Evolutionary conservation across 129 eudicot genomes (phyloP).

Genomic region (Pseudognaphalium luteoalbum): DNA sequence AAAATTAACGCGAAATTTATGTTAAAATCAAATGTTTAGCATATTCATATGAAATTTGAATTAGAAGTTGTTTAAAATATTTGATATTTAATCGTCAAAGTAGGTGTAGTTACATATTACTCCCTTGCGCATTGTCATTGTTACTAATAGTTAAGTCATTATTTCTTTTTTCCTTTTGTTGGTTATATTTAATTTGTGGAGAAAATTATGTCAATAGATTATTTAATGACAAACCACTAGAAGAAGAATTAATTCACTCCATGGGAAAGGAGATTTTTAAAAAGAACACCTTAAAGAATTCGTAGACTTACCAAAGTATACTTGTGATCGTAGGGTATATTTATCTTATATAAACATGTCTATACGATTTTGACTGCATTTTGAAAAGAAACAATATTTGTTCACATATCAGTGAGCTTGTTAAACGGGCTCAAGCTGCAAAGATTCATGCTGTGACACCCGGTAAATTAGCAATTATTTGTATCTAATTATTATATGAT

Average conservation of each 20-base stretch:
- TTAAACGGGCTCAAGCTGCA: constrained; percentile 91
- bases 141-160: not conserved
- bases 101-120: not conserved
- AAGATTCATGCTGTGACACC: constrained; percentile 99
- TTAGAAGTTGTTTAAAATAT: not conserved
- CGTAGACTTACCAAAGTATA: constrained; percentile 91
- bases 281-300: constrained; percentile 85
- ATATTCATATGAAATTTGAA: not conserved
- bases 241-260: constrained; percentile 61
- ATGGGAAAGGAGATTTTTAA: constrained; percentile 80
- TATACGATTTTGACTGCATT: not conserved
- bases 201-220: constrained; percentile 47
- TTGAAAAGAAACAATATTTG: not conserved
- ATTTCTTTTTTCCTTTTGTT: not conserved
- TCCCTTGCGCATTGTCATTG: not conserved
- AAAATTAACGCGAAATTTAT: too few species aligned
- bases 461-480: too few species aligned
- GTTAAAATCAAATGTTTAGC: not conserved
- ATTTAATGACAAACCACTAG: constrained; percentile 82
- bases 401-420: constrained; percentile 84
- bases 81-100: not conserved
- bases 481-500: too few species aligned
- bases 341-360: not conserved
- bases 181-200: not conserved
- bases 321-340: constrained; percentile 93